Percentiles rank a stretch among this genome's conserved stretches.
These are phyloP conservation scores for Tuber aestivum DNA, from an alignment of 495 filamentous ascomycete species.

Conservation along the genomic window DNA sequence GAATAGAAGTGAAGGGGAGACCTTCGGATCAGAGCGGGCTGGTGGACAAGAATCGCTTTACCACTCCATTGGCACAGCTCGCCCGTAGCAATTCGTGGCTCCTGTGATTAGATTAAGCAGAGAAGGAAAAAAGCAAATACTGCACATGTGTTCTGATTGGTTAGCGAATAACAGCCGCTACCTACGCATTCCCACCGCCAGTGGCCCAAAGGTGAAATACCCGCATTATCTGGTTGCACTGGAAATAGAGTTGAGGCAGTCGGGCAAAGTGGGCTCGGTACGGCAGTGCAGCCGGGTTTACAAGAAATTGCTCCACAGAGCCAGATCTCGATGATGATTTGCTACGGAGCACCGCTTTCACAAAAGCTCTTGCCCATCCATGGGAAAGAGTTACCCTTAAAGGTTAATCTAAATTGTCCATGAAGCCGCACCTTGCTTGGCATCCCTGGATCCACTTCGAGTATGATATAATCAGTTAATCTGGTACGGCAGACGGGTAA, in stretches of 20 bases:
- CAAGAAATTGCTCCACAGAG: neutral
- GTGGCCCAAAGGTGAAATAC: neutral
- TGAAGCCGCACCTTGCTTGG: neutral
- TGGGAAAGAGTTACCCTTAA: neutral
- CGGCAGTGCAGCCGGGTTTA: too few species aligned
- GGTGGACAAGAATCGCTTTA: neutral
- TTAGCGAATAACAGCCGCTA: neutral
- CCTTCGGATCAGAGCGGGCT: neutral
- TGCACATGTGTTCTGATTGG: neutral
- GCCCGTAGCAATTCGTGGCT: neutral
- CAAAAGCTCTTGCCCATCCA: too few species aligned
- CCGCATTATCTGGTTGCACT: neutral
- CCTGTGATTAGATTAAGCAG: neutral
- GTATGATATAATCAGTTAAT: neutral
- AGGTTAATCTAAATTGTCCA: neutral
- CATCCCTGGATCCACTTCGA: neutral
- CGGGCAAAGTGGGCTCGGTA: neutral
- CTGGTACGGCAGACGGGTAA: neutral
- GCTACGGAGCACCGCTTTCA: neutral
- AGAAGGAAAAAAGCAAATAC: neutral
- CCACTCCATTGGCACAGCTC: neutral
- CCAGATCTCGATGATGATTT: neutral
- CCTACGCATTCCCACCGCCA: neutral
- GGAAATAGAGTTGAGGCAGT: neutral
- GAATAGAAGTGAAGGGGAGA: neutral